Percentiles rank a stretch among this genome's conserved stretches.
Conservation (phyloP, 1,284 basidiomycete species). For the Ustilago cynodontis region DNA sequence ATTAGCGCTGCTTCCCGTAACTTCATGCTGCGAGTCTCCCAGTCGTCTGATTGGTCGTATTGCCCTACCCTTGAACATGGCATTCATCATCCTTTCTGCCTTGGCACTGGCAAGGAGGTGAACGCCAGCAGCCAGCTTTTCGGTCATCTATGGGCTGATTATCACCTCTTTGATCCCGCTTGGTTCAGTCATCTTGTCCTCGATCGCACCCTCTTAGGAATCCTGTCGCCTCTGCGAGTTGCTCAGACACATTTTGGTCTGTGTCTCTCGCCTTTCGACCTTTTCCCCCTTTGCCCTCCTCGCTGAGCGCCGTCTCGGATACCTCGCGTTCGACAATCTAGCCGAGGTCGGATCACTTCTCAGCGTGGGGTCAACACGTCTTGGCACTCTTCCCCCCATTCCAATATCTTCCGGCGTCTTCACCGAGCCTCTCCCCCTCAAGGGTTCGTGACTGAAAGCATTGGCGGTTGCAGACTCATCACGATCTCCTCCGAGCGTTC, state of each 20-base stretch:
- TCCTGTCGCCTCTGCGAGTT: too few species aligned
- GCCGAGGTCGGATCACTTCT: constrained; percentile 7
- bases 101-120: background rate
- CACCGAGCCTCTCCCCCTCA: too few species aligned
- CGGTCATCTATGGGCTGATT: too few species aligned
- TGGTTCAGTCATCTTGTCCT: too few species aligned
- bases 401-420: constrained; percentile 4
- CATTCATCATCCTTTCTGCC: background rate
- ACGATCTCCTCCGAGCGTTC: background rate
- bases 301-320: background rate
- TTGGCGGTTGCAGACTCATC: too few species aligned
- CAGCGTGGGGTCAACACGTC: constrained; percentile 8
- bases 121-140: too few species aligned
- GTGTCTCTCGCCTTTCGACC: background rate
- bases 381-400: background rate
- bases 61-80: background rate
- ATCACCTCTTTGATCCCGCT: too few species aligned
- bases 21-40: background rate
- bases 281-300: background rate
- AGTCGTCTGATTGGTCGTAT: background rate
- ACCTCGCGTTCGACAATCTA: background rate
- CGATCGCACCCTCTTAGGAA: too few species aligned
- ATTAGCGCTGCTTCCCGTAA: constrained; percentile 7
- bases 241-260: background rate
- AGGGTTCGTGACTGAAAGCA: too few species aligned